Evolutionary conservation across 106 monocot species (phyloP).

Genomic region (Dioscorea zingiberensis): DNA sequence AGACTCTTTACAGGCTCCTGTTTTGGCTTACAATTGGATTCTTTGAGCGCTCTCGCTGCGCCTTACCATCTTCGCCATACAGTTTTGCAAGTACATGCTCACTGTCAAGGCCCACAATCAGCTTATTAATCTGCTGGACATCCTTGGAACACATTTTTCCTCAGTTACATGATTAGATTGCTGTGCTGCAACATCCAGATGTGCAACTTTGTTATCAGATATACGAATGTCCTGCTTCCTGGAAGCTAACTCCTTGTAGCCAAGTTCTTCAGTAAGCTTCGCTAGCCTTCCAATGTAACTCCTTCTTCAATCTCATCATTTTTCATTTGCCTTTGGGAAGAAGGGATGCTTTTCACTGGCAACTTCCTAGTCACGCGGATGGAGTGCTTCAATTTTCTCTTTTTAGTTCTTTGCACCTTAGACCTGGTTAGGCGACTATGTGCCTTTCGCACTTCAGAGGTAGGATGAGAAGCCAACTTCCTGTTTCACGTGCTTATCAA

Average conservation of each 20-base stretch:
- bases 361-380: no score
- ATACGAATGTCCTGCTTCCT: neutral
- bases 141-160: no score
- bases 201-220: neutral
- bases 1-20: conserved; percentile 10
- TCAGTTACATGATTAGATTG: no score
- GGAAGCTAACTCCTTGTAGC: conserved; percentile 6
- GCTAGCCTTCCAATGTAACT: no score
- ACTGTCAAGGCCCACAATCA: conserved; percentile 11
- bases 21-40: conserved; percentile 24
- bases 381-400: no score
- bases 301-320: conserved; percentile 46
- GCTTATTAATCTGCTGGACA: no score
- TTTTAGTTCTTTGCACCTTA: no score
- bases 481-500: no score
- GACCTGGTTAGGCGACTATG: no score
- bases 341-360: neutral
- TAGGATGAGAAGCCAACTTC: no score
- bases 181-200: no score
- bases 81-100: conserved; percentile 34
- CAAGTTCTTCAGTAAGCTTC: conserved; percentile 36
- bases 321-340: conserved; percentile 7
- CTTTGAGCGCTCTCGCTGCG: conserved; percentile 52
- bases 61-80: conserved; percentile 51
- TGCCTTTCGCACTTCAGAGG: no score